A percentile compares a stretch with the other conserved stretches of the same genome.
These are phyloP conservation scores for Phoma sp. DNA, from an alignment of 2,329 filamentous ascomycete species.

Conservation along the genomic window DNA sequence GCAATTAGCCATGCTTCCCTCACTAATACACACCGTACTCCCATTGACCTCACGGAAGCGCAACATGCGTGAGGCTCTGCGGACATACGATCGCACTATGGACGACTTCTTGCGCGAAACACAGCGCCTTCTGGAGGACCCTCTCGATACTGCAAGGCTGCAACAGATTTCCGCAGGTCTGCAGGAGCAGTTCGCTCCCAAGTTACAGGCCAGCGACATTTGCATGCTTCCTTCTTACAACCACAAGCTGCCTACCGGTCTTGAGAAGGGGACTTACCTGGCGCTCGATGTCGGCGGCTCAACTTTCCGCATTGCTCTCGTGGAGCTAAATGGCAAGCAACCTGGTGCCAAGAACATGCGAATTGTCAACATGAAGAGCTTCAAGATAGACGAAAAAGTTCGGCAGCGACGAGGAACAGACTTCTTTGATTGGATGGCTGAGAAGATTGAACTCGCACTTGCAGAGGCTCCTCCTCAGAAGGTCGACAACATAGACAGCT, in stretches of 20 bases:
- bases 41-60: constrained; percentile 45
- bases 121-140: constrained; percentile 53
- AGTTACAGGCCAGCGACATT: constrained; percentile 63
- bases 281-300: constrained; percentile 72
- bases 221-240: constrained; percentile 73
- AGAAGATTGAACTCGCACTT: constrained; percentile 64
- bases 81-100: constrained; percentile 55
- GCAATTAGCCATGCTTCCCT: constrained; percentile 51
- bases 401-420: constrained; percentile 62
- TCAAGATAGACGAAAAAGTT: constrained; percentile 64
- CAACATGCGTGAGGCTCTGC: constrained; percentile 47
- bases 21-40: constrained; percentile 48
- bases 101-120: constrained; percentile 57
- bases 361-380: constrained; percentile 63
- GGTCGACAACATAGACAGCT: constrained; percentile 48
- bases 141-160: constrained; percentile 51
- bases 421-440: constrained; percentile 74
- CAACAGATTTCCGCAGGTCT: constrained; percentile 55
- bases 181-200: constrained; percentile 61
- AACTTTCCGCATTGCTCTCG: constrained; percentile 68
- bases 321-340: constrained; percentile 61
- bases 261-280: constrained; percentile 66
- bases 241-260: constrained; percentile 65
- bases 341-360: constrained; percentile 58
- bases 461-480: constrained; percentile 48